phyloP scores from a whole-genome alignment of 805 yeast species.

The Isabelozyma rhagii region DNA sequence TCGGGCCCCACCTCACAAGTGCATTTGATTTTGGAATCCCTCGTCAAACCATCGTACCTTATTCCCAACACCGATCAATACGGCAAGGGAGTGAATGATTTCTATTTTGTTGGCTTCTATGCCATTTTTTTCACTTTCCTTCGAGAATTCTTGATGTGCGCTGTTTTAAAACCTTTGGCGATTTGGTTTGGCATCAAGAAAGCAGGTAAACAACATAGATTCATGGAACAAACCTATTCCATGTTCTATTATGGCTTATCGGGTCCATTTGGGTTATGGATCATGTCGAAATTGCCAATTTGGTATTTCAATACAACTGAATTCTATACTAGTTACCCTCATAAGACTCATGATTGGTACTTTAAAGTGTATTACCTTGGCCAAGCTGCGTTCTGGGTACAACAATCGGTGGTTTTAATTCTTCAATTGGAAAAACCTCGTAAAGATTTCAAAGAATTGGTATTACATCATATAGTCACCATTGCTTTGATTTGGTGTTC shows the following conservation, averaged over 20 bases:
- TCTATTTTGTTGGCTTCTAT: slow-evolving; percentile 72
- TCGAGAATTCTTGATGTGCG: slow-evolving; percentile 89
- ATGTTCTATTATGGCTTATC: slow-evolving; percentile 74
- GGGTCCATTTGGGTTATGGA: slow-evolving; percentile 85
- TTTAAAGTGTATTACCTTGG: slow-evolving; percentile 82
- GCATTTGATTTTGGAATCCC: slow-evolving; percentile 56
- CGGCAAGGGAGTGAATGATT: slow-evolving; percentile 85
- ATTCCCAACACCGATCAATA: slow-evolving; percentile 64
- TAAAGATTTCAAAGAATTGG: slow-evolving; percentile 87
- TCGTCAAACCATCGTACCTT: slow-evolving; percentile 64
- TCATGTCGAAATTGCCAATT: slow-evolving; percentile 75
- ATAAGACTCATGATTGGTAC: slow-evolving; percentile 61
- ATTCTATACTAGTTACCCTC: slow-evolving; percentile 82
- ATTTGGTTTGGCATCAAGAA: slow-evolving; percentile 44
- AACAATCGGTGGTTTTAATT: slow-evolving; percentile 80
- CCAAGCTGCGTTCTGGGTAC: slow-evolving; percentile 98
- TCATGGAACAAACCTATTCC: slow-evolving; percentile 90
- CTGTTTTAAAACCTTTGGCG: slow-evolving; percentile 73
- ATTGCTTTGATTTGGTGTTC: slow-evolving; percentile 82
- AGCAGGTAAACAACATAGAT: slow-evolving; percentile 65
- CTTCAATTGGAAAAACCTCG: slow-evolving; percentile 92
- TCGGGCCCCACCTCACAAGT: slow-evolving; percentile 56
- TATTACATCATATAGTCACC: slow-evolving; percentile 91
- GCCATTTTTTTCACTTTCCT: slow-evolving; percentile 85
- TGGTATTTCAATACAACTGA: slow-evolving; percentile 88